Evolutionary conservation across 2,329 filamentous ascomycete genomes (phyloP).

Genomic region (Colletotrichum theobromicola): DNA sequence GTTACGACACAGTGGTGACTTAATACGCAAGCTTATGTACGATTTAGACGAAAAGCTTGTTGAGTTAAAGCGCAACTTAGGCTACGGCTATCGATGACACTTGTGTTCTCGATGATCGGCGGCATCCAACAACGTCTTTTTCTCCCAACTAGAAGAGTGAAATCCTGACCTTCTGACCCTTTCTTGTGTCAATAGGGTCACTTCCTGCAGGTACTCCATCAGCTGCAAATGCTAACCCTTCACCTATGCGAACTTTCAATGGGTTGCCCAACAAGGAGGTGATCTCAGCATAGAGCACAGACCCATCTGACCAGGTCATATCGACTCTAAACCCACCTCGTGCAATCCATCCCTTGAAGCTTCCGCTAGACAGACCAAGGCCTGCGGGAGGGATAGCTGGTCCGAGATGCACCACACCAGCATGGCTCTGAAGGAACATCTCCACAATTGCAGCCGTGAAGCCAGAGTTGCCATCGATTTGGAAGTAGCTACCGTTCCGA

Average conservation of each 20-base stretch:
- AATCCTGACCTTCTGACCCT: background rate
- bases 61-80: too few relatives aligned
- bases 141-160: background rate
- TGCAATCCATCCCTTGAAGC: slow-evolving; percentile 10
- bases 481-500: slow-evolving; percentile 38
- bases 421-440: slow-evolving; percentile 45
- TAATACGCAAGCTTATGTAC: too few relatives aligned
- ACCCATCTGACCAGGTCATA: slow-evolving; percentile 23
- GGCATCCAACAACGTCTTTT: too few relatives aligned
- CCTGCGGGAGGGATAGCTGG: slow-evolving; percentile 26
- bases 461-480: slow-evolving; percentile 56
- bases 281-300: slow-evolving; percentile 24
- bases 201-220: background rate
- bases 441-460: slow-evolving; percentile 48
- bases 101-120: too few relatives aligned
- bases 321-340: slow-evolving; percentile 26
- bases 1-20: too few relatives aligned
- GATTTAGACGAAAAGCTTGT: too few relatives aligned
- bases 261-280: slow-evolving; percentile 24
- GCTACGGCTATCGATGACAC: too few relatives aligned
- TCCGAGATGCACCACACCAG: slow-evolving; percentile 26
- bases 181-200: background rate
- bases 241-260: slow-evolving; percentile 24
- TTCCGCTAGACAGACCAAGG: slow-evolving; percentile 15
- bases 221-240: background rate